Base-by-base conservation (phyloP, 129 eudicot species). In the Rutidosis leptorrhynchoides region DNA sequence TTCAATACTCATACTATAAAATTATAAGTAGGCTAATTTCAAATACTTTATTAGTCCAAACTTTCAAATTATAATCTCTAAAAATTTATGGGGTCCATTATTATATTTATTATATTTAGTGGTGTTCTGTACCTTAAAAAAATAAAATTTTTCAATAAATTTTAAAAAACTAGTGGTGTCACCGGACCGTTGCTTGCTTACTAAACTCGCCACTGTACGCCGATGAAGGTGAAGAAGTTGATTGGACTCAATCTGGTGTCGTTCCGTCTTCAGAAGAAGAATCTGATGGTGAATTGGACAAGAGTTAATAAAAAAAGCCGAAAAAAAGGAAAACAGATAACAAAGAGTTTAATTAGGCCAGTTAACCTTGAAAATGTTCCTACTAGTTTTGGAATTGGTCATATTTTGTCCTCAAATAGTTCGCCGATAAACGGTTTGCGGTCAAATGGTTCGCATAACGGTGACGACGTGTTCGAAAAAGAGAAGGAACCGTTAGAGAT, bases 171-270 rank as follows among this genome's bases (percentile, higher is more conserved):
- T n/a, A n/a, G n/a, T n/a, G n/a, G n/a, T n/a, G n/a, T n/a, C n/a
- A n/a, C n/a, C n/a, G n/a, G n/a, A n/a, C n/a, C n/a, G n/a, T n/a
- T n/a, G n/a, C n/a, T n/a, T n/a, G n/a, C n/a, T n/a, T n/a, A n/a
- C n/a, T n/a, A n/a, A n/a, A n/a, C n/a, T n/a, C n/a, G n/a, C n/a
- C n/a, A n/a, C n/a, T n/a, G 6, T 89, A 94, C 61, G 83, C 85
- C 1, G 99, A 94, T 59, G 84, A 78, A 69, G 99, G 95, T 9
- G 86, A 88, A 62, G 97, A 89, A 32, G 97, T 79, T 6, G 95
- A 86, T 49, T 87, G 95, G 92, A 70, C 95, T 16, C 51, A 77
- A 26, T 86, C 95, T 6, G 87, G 86, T 1, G 83, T 59, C 0
- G 67, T 79, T 0, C 61, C 66, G 23, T 86, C 86, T 0, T 84